These are phyloP conservation scores for Elongisporangium undulatum DNA, from an alignment of 352 stramenopile genomes.

Conservation along the genomic window DNA sequence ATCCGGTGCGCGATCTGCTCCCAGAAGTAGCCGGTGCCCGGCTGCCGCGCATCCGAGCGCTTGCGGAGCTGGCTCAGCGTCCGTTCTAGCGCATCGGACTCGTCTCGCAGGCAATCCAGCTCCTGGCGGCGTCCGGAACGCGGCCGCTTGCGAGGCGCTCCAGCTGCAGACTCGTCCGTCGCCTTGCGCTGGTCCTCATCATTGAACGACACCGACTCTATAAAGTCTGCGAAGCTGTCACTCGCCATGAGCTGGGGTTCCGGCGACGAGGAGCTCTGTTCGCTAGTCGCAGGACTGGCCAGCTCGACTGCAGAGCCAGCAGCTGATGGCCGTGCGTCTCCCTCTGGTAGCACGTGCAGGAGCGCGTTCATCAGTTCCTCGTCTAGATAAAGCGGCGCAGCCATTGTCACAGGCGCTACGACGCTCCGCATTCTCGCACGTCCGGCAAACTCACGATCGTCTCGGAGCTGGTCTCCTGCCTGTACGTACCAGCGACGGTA, in stretches of 20 bases:
- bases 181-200: background rate
- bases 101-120: slow-evolving; percentile 42
- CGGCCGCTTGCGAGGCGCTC: slow-evolving; percentile 3
- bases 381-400: background rate
- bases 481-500: too few species aligned
- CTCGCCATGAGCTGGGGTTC: background rate
- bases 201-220: background rate
- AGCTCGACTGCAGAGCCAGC: background rate
- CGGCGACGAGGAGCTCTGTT: background rate
- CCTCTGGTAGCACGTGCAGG: background rate
- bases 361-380: background rate
- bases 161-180: background rate
- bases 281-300: background rate
- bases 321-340: too few species aligned
- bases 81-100: slow-evolving; percentile 31
- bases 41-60: slow-evolving; percentile 14
- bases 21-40: slow-evolving; percentile 35
- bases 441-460: background rate
- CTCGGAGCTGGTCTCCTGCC: background rate
- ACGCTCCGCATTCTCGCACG: background rate
- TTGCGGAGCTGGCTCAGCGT: slow-evolving; percentile 37
- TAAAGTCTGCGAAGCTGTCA: background rate
- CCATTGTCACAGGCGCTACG: background rate
- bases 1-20: slow-evolving; percentile 39
- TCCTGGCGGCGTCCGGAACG: slow-evolving; percentile 55